phyloP scores from a whole-genome alignment of 2,329 filamentous ascomycete genomes.

The Colletotrichum spinosum region DNA sequence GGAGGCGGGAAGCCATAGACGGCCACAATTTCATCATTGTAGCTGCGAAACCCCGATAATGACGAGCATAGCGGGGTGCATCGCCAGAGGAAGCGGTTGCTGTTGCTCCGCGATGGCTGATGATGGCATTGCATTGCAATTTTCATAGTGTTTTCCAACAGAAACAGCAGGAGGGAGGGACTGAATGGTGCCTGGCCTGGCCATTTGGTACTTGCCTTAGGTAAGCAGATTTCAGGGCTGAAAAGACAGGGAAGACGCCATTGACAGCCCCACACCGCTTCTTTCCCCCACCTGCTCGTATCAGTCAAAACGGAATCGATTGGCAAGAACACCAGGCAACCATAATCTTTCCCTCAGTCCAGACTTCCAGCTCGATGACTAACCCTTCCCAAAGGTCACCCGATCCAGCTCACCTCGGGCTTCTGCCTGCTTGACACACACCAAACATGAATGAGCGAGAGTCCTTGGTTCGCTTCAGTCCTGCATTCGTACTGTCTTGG shows the following conservation, averaged over 20 bases:
- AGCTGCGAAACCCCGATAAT: not conserved
- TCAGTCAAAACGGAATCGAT: not conserved
- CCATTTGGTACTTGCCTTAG: not conserved
- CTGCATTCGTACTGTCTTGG: too few species aligned
- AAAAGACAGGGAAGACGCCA: not conserved
- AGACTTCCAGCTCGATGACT: constrained; percentile 2
- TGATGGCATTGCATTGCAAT: constrained; percentile 12
- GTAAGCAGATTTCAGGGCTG: not conserved
- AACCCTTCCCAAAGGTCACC: constrained; percentile 4
- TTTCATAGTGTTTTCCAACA: not conserved
- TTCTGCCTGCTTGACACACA: constrained; percentile 22
- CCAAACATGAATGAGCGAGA: not conserved
- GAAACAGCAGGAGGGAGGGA: not conserved
- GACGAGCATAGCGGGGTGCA: constrained; percentile 24
- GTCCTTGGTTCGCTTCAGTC: not conserved
- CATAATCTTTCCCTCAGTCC: constrained; percentile 3
- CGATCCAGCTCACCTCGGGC: constrained; percentile 22
- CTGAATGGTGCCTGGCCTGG: not conserved
- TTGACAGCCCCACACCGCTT: constrained; percentile 9
- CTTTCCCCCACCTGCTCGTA: constrained; percentile 10
- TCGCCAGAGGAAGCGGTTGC: not conserved
- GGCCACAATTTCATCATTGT: constrained; percentile 22
- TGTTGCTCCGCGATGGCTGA: not conserved
- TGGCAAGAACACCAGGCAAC: constrained; percentile 16
- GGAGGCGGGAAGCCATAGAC: constrained; percentile 19